These are phyloP conservation scores for Metarhizium rileyi DNA, from an alignment of 2,329 filamentous ascomycete species.

Conservation along the genomic window DNA sequence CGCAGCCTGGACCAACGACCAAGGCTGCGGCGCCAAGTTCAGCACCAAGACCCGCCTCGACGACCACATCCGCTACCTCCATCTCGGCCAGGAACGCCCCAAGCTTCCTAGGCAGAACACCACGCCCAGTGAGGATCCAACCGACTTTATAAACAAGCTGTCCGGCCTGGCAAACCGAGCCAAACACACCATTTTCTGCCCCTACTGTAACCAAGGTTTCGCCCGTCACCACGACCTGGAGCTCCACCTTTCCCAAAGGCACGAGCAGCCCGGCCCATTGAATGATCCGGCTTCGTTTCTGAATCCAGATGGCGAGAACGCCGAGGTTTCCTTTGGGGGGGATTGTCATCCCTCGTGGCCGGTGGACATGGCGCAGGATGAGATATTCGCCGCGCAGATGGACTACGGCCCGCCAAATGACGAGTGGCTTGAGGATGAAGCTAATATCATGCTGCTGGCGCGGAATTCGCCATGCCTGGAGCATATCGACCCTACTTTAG, in stretches of 20 bases:
- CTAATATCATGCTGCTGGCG: conserved; percentile 31
- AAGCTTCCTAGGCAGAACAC: conserved; percentile 15
- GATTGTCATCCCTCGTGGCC: conserved; percentile 15
- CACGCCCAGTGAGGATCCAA: conserved; percentile 5
- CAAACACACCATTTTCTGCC: conserved; percentile 35
- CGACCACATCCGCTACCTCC: conserved; percentile 75
- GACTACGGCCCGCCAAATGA: conserved; percentile 23
- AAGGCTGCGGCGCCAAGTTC: conserved; percentile 68
- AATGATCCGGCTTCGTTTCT: conserved; percentile 16
- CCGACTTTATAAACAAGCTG: conserved; percentile 32
- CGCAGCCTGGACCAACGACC: conserved; percentile 50
- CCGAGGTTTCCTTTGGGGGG: conserved; percentile 13
- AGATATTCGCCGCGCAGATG: conserved; percentile 25
- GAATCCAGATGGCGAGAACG: conserved; percentile 11
- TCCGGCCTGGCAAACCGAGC: conserved; percentile 29
- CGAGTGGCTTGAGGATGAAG: conserved; percentile 35
- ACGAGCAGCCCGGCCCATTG: conserved; percentile 6
- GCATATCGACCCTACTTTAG: conserved; percentile 24
- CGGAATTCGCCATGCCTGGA: conserved; percentile 17
- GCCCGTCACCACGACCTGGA: conserved; percentile 41
- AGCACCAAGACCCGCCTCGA: conserved; percentile 69
- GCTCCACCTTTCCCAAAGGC: conserved; percentile 30
- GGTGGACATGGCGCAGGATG: conserved; percentile 16
- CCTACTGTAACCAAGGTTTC: conserved; percentile 37
- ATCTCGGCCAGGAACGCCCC: conserved; percentile 50